phyloP scores from a whole-genome alignment of 306 rosid genomes.

The Quercus suber region DNA sequence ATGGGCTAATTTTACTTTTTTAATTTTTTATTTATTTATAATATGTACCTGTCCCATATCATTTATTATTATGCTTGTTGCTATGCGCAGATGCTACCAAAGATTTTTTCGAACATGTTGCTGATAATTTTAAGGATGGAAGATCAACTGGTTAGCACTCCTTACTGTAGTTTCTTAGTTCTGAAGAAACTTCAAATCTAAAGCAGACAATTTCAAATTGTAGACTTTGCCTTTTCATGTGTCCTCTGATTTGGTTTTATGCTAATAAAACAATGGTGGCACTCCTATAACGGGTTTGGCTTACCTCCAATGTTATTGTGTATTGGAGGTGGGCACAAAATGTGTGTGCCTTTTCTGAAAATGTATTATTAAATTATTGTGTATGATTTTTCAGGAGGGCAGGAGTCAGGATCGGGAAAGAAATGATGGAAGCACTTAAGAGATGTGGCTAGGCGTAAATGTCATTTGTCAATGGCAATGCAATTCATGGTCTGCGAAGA shows the following conservation, averaged over 20 bases:
- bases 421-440: conserved; percentile 25
- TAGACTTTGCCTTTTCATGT: neutral
- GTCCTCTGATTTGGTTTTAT: conserved; percentile 1
- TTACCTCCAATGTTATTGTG: too few species aligned
- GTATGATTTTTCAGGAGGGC: conserved; percentile 6
- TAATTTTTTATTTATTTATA: neutral
- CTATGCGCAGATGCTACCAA: conserved; percentile 70
- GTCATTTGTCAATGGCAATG: conserved; percentile 19
- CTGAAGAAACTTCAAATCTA: neutral
- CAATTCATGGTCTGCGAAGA: conserved; percentile 22
- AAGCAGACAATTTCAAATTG: neutral
- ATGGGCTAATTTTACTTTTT: conserved; percentile 4
- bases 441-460: conserved; percentile 15
- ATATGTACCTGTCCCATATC: neutral
- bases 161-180: conserved; percentile 10
- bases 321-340: too few species aligned
- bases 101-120: conserved; percentile 57
- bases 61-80: conserved; percentile 19
- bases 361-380: neutral
- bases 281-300: neutral
- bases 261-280: neutral
- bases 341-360: neutral
- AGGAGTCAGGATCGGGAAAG: conserved; percentile 34
- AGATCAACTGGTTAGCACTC: conserved; percentile 47
- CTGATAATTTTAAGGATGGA: conserved; percentile 47